Base-by-base conservation (phyloP, 345 rosid genomes). In the Citrus hindsii region DNA sequence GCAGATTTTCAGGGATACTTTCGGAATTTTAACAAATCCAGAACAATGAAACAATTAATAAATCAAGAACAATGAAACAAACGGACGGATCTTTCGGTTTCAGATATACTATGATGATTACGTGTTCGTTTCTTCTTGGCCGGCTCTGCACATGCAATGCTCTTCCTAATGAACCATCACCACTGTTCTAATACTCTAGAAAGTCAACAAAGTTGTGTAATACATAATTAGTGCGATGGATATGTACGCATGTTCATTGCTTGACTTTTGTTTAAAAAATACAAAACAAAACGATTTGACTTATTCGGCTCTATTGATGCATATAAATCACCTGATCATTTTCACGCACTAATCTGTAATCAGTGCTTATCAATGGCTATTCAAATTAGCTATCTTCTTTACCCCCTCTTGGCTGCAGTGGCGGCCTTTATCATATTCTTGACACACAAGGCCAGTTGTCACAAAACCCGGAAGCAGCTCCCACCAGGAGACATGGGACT, bases 401-500 rank as follows among this genome's bases (percentile, higher is more conserved):
- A 85, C 62, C 62, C 84, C 61, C 81, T 79, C 79, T 58, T 86
- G 70, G 85, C 89, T 76, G 82, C 86, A 53, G 66, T 86, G 9
- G n/a, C 87, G 77, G 48, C 84, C 55, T 38, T 76, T 46, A 73
- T 88, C 56, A 58, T 89, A 69, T 73, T 87, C 83, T 83, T 87
- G 81, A 83, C 70, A 64, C 80, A 37, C 76, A 83, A 71, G 82
- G 81, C 80, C 70, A 73, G 70, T 30, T 30, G 46, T 24, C 25
- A 0, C 58, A 78, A 67, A 30, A 61, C 28, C 16, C 82, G 80
- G 79, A 81, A 40, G 69, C 85, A 82, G 63, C 93, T 91, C 22
- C 95, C 93, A 37, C 95, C 92, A 12, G 93, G 95, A 14, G 77
- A 88, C 32, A 81, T 91, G 90, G 92, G 95, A 32, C 73, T 88